Conservation (phyloP, 768 basidiomycete species). For the Leccinum disarticulatum region DNA sequence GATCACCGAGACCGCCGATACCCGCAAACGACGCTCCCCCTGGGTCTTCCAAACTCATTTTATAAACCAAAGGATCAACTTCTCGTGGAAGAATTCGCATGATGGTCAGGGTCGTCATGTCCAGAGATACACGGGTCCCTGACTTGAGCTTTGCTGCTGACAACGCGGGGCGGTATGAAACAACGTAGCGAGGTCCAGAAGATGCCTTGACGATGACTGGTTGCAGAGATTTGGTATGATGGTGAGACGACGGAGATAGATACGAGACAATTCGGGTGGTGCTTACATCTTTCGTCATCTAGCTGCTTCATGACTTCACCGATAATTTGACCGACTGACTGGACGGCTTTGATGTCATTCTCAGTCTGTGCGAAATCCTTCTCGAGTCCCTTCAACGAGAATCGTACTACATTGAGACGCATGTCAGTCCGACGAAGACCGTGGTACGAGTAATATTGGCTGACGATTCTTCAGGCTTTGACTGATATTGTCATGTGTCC, state of each 20-base stretch:
- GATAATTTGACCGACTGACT: constrained; percentile 98
- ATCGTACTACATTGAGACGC: constrained; percentile 61
- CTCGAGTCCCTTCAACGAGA: constrained; percentile 87
- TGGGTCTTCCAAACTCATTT: constrained; percentile 98
- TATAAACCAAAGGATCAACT: constrained; percentile 97
- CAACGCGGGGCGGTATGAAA: constrained; percentile 91
- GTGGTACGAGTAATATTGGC: constrained; percentile 30
- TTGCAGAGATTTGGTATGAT: too few species aligned
- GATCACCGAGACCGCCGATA: constrained; percentile 93
- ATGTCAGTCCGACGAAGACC: not conserved
- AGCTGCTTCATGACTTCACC: constrained; percentile 99
- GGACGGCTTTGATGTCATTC: constrained; percentile 98
- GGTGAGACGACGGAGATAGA: too few species aligned
- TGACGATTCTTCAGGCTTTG: constrained; percentile 87
- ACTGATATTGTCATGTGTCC: constrained; percentile 82
- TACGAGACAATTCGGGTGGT: constrained; percentile 9
- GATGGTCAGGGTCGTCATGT: constrained; percentile 99
- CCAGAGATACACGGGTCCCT: constrained; percentile 93
- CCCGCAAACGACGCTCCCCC: constrained; percentile 95
- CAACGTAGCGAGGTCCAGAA: constrained; percentile 96
- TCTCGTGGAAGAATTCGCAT: constrained; percentile 98
- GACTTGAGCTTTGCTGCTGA: constrained; percentile 91
- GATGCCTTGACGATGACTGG: constrained; percentile 99
- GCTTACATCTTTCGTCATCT: constrained; percentile 95
- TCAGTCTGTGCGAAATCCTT: constrained; percentile 93